phyloP scores from a whole-genome alignment of 768 basidiomycete genomes.

The Melanogaster broomeanus region DNA sequence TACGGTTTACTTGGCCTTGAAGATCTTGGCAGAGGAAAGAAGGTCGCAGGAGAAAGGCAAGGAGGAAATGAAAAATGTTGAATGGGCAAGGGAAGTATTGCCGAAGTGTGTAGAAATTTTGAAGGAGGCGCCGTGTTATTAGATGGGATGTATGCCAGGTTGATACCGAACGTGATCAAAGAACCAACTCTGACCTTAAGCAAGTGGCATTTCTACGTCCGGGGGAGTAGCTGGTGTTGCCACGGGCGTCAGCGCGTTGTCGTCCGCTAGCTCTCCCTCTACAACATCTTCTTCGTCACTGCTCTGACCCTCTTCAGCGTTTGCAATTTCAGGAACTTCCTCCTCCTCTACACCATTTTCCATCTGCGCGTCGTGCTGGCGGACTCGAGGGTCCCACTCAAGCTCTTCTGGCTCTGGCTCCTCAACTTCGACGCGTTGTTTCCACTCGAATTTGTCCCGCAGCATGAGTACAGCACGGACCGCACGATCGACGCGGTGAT shows the following conservation, averaged over 20 bases:
- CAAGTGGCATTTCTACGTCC: constrained; percentile 23
- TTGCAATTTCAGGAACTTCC: constrained; percentile 19
- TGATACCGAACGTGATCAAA: constrained; percentile 1
- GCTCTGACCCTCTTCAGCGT: constrained; percentile 34
- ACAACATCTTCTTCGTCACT: constrained; percentile 41
- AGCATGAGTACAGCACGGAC: constrained; percentile 79
- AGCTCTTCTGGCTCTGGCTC: constrained; percentile 79
- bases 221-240: constrained; percentile 12
- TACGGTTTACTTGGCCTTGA: constrained; percentile 59
- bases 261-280: constrained; percentile 34
- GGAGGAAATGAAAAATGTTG: constrained; percentile 24
- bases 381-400: constrained; percentile 63
- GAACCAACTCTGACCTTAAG: constrained; percentile 4
- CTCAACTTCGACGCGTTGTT: constrained; percentile 75
- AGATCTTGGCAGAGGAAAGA: constrained; percentile 50
- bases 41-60: constrained; percentile 7
- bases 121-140: constrained; percentile 41
- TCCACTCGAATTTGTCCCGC: constrained; percentile 81
- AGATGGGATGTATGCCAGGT: constrained; percentile 1
- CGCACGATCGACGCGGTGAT: constrained; percentile 74
- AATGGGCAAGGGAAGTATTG: constrained; percentile 45
- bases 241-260: constrained; percentile 29
- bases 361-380: constrained; percentile 11
- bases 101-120: constrained; percentile 43
- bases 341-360: constrained; percentile 13